Evolutionary conservation across 1,284 basidiomycete species (phyloP), one percentile per base, ranked within the genome.

Genomic region (Sanghuangporus weigelae): DNA sequence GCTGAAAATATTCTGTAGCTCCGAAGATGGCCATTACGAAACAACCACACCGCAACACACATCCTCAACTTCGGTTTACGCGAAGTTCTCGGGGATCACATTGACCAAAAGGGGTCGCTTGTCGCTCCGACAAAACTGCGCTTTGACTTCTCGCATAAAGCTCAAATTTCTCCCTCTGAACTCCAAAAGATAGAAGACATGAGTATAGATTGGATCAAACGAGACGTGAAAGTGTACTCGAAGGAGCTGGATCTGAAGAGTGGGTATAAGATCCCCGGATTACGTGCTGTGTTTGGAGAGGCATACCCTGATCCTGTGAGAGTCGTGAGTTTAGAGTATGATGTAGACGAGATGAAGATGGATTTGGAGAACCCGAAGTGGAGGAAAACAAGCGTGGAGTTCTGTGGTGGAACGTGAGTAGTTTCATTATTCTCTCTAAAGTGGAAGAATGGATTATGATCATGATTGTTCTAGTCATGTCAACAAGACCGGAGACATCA

Each of bases 41-140:
- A 95, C 78, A 99, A 99, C 73, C 97, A 99, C 79, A 99, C 96
- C 26, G 96, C 91, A 14, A 99, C 97, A 0, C 97, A 99, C 75
- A 96, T 99, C 68, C 91, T 99, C 71, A 99, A 99, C 80, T 99
- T 83, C 74, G 86, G 82, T 62, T 84, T 99, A 4, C 90, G 97
- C 38, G 96, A 98, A 73, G 84, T 95, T 2, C 86, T 98, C 8
- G 96, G 96, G 36, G 95, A 98, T 73, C 96, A 98, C 73, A 90
- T 98, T 64, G 96, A 99, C 75, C 97, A 99, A 75, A 97, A 95
- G 74, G 97, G 97, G 19, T 99, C 97, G 7, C 86, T 99, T 42
- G 97, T 99, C 59, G 95, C 96, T 1, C 93, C 95, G 0, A 88
- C 88, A 57, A 98, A 98, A 76, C 84, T 99, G 38, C 93, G 97